These are phyloP conservation scores for Neocatenulostroma microsporum DNA, from an alignment of 2,329 filamentous ascomycete species.

Conservation along the genomic window DNA sequence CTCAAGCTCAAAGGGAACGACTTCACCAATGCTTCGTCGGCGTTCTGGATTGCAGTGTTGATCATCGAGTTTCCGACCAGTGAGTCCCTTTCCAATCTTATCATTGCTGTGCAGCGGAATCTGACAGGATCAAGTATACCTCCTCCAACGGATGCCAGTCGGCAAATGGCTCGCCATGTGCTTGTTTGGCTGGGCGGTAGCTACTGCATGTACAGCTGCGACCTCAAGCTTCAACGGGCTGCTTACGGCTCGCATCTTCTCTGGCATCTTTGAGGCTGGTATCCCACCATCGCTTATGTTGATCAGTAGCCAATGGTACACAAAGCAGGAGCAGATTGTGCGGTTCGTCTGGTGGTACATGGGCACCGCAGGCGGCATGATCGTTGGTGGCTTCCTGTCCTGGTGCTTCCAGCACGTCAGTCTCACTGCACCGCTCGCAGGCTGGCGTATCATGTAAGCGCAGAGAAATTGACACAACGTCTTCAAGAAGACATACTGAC, in stretches of 20 bases:
- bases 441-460: conserved; percentile 44
- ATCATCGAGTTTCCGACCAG: conserved; percentile 35
- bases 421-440: conserved; percentile 26
- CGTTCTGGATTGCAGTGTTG: conserved; percentile 33
- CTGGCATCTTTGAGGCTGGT: conserved; percentile 49
- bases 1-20: conserved; percentile 28
- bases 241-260: conserved; percentile 42
- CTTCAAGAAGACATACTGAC: not conserved
- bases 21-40: conserved; percentile 29
- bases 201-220: conserved; percentile 43
- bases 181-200: conserved; percentile 41
- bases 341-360: conserved; percentile 60
- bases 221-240: conserved; percentile 45
- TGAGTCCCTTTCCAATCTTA: no score
- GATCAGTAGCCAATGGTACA: conserved; percentile 43
- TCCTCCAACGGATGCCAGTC: conserved; percentile 47
- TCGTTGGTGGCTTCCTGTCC: conserved; percentile 49
- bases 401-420: conserved; percentile 45
- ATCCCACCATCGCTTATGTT: conserved; percentile 49
- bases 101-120: no score
- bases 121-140: no score
- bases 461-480: not conserved
- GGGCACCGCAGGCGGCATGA: conserved; percentile 52
- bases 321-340: conserved; percentile 49
- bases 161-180: conserved; percentile 45